A percentile compares a stretch with the other conserved stretches of the same genome.
Conservation (phyloP, 164 flowering plant species). For the Aristolochia contorta region DNA sequence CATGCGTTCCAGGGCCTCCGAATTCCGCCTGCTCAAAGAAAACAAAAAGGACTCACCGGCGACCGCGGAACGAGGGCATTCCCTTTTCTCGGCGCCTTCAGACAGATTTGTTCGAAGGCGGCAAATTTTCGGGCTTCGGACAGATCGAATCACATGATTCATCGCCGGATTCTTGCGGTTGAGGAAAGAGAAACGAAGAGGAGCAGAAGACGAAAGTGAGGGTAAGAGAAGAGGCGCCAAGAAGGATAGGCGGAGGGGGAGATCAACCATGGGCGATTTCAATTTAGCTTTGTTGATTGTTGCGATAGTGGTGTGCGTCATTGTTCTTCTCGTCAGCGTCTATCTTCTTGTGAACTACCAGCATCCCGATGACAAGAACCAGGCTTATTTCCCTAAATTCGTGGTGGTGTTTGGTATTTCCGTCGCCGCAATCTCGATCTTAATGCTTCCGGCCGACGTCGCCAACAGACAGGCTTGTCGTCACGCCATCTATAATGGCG, state of each 20-base stretch:
- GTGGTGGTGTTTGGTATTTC: slow-evolving; percentile 91
- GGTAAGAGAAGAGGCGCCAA: too few species aligned
- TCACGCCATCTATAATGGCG: slow-evolving; percentile 87
- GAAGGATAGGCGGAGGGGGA: too few species aligned
- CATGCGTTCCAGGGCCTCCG: too few species aligned
- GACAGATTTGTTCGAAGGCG: too few species aligned
- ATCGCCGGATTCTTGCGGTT: not conserved
- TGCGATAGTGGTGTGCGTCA: slow-evolving; percentile 68
- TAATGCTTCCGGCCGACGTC: slow-evolving; percentile 98
- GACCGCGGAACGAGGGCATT: too few species aligned
- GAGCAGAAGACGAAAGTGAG: too few species aligned
- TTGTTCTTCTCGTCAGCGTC: slow-evolving; percentile 81
- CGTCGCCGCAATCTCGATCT: slow-evolving; percentile 78
- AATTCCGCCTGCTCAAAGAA: too few species aligned
- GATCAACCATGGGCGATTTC: slow-evolving; percentile 77
- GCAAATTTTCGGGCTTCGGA: too few species aligned
- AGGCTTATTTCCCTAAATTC: slow-evolving; percentile 94
- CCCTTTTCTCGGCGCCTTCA: too few species aligned
- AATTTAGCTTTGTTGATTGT: slow-evolving; percentile 85
- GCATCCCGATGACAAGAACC: slow-evolving; percentile 90
- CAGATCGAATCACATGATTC: not conserved
- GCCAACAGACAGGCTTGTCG: slow-evolving; percentile 94
- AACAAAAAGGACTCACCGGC: too few species aligned
- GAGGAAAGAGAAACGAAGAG: not conserved
- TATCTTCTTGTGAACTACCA: slow-evolving; percentile 91